Conservation (phyloP, 805 yeast genomes). For the Maudiozyma turicensis region DNA sequence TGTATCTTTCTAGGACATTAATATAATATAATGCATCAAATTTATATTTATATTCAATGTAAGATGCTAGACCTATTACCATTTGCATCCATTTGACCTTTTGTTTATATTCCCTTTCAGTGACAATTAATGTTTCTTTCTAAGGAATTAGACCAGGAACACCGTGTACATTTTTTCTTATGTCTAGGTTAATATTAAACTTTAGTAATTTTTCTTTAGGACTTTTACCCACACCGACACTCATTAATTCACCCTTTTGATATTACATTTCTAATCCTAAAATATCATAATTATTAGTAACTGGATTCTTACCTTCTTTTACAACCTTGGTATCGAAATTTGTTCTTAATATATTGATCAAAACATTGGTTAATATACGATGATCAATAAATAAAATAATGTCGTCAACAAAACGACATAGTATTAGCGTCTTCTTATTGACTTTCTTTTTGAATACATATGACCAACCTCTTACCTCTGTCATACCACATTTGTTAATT, state of each 20-base stretch:
- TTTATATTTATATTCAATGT: constrained; percentile 8
- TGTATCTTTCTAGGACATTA: not conserved
- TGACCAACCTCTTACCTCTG: constrained; percentile 6
- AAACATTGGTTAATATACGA: not conserved
- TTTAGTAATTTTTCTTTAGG: constrained; percentile 3
- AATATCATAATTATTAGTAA: constrained; percentile 8
- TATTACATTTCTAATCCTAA: constrained; percentile 10
- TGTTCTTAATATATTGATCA: not conserved
- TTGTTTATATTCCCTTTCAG: not conserved
- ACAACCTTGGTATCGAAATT: constrained; percentile 9
- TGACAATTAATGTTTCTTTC: not conserved
- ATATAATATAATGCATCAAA: not conserved
- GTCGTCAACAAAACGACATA: constrained; percentile 9
- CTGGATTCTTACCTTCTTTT: constrained; percentile 4
- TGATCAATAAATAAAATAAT: constrained; percentile 7
- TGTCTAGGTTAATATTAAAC: constrained; percentile 1
- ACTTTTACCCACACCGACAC: constrained; percentile 8
- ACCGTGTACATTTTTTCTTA: constrained; percentile 4
- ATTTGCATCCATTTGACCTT: constrained; percentile 6
- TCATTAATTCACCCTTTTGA: constrained; percentile 1
- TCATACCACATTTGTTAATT: not conserved
- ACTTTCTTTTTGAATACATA: constrained; percentile 4
- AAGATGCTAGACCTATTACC: constrained; percentile 8
- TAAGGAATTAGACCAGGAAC: constrained; percentile 1
- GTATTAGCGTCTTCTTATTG: not conserved